Evolutionary conservation across 306 rosid genomes (phyloP).

Genomic region (Pueraria montana): DNA sequence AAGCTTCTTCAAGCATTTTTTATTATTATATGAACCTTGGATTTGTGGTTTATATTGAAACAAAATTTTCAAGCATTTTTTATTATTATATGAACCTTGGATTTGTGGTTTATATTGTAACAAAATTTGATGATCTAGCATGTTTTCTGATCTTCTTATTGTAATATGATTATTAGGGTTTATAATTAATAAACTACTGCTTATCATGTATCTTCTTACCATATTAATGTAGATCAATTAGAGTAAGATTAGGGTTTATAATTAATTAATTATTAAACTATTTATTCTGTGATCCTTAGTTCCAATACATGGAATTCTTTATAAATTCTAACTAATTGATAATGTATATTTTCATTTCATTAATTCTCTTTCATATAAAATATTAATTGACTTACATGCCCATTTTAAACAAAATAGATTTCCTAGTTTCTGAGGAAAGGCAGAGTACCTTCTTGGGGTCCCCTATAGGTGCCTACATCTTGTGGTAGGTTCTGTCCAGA

Average conservation of each 20-base stretch:
- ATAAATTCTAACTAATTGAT: slow-evolving; percentile 5
- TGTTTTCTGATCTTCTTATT: slow-evolving; percentile 31
- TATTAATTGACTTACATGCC: background rate
- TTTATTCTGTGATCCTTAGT: slow-evolving; percentile 28
- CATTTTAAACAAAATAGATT: slow-evolving; percentile 12
- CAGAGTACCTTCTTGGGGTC: background rate
- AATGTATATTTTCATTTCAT: slow-evolving; percentile 6
- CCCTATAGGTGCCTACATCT: background rate
- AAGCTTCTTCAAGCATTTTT: slow-evolving; percentile 56
- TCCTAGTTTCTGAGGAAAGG: slow-evolving; percentile 25
- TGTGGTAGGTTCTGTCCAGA: background rate
- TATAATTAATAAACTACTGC: background rate
- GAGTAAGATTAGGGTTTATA: slow-evolving; percentile 14
- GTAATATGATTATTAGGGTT: slow-evolving; percentile 5
- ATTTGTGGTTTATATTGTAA: slow-evolving; percentile 33
- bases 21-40: slow-evolving; percentile 19
- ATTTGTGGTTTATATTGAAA: slow-evolving; percentile 32
- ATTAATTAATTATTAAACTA: slow-evolving; percentile 17
- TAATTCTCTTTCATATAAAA: slow-evolving; percentile 2
- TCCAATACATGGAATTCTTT: slow-evolving; percentile 5
- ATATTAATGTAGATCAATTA: background rate
- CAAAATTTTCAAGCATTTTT: slow-evolving; percentile 1
- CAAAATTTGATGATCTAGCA: slow-evolving; percentile 35
- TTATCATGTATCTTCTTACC: slow-evolving; percentile 15
- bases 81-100: slow-evolving; percentile 19